These are phyloP conservation scores for Tremellales sp. DNA, from an alignment of 1,284 basidiomycete genomes.

Conservation along the genomic window DNA sequence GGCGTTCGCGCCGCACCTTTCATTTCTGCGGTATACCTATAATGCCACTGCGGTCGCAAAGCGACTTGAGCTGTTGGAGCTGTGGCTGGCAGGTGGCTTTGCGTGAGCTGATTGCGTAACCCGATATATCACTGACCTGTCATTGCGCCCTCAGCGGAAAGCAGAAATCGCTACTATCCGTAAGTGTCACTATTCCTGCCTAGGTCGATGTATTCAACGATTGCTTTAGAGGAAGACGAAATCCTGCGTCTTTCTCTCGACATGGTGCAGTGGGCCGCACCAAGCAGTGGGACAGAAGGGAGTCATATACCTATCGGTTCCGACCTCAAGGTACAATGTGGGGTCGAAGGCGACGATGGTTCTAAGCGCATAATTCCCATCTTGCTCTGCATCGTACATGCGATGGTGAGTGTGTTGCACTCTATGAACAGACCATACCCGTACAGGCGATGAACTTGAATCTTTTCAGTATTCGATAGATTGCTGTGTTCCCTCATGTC, in stretches of 20 bases:
- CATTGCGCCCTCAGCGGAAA: background rate
- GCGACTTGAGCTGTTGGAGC: conserved; percentile 18
- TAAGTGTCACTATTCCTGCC: conserved; percentile 7
- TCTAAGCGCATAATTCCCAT: no score
- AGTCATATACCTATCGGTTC: conserved; percentile 21
- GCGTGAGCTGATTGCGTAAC: conserved; percentile 11
- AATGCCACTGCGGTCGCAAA: conserved; percentile 15
- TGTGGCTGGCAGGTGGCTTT: conserved; percentile 18
- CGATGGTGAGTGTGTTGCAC: no score
- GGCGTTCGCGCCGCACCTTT: conserved; percentile 13
- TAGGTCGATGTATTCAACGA: background rate
- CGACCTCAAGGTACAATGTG: conserved; percentile 10
- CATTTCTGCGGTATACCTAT: conserved; percentile 29
- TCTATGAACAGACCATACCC: no score
- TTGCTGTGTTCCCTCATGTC: no score
- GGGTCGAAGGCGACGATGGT: no score
- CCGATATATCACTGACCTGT: background rate
- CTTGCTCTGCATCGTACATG: no score
- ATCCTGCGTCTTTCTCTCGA: conserved; percentile 10
- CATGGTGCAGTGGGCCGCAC: conserved; percentile 9
- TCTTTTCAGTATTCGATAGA: no score
- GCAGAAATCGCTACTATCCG: conserved; percentile 23
- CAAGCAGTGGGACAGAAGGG: conserved; percentile 18
- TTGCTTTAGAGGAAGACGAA: conserved; percentile 17
- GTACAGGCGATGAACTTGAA: no score